Evolutionary conservation across 495 filamentous ascomycete species (phyloP), one percentile per base, ranked within the genome.

Genomic region (Pyrenopolyporus hunteri): DNA sequence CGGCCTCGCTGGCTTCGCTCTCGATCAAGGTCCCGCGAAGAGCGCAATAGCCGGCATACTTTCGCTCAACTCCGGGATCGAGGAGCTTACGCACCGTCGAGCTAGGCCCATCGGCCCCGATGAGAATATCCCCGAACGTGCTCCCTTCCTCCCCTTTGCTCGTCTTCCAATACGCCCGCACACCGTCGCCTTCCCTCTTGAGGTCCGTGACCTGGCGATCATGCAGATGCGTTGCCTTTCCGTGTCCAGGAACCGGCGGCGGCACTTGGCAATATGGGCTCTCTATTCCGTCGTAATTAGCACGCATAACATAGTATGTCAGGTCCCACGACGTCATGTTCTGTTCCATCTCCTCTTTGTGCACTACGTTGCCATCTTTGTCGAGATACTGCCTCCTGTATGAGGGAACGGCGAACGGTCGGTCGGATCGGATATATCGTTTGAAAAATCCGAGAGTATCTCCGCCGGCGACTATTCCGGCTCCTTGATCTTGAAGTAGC

Each of bases 21-120:
- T 83, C 82, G 2, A 63, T 68, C 5, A 85, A 69, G 0, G 82
- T 85, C 10, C 83, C 83, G 23, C 83, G 73, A 37, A 79, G 75
- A 1, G 82, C 82, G 50, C 78, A 78, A 69, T 85, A 85, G 6
- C 83, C 84, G 0, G 78, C 79, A 63, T 85, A 85, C n/a, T 64
- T 80, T 8, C 83, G 67, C 54, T 80, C 49, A 3, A 81, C 72
- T 5, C 70, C 58, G 0, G 81, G 80, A 28, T 74, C 57, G 6
- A 85, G 68, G 6, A 82, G 65, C 16, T 66, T 69, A 13, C 83
- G 76, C 13, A 85, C 64, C 2, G 76, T 78, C 19, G 83, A 85
- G 66, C 73, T 78, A 0, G 82, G 76, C 2, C 84, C 84, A 69
- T 87, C 83, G 32, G 83, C 82, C 4, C 72, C 84, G 56, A 87